Conservation (phyloP, 371 early-diverging fungal species). For the Mucor piriformis region DNA sequence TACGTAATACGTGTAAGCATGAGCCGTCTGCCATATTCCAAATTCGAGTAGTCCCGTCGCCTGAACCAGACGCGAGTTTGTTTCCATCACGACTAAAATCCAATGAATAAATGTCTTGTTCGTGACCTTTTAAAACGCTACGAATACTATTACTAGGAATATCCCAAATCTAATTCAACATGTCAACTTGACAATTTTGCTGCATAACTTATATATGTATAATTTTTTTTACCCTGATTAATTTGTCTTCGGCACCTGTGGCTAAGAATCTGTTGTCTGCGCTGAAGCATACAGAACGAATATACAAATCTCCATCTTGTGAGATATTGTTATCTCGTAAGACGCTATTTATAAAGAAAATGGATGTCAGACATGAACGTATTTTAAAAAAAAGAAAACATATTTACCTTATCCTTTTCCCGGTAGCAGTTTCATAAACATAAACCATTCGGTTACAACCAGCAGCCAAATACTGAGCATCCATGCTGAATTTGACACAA, state of each 20-base stretch:
- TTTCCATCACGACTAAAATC: constrained; percentile 92
- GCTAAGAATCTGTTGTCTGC: constrained; percentile 92
- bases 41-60: constrained; percentile 85
- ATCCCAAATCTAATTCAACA: too few species aligned
- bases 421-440: constrained; percentile 82
- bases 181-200: too few species aligned
- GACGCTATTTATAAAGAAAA: constrained; percentile 71
- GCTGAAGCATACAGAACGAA: constrained; percentile 96
- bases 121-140: constrained; percentile 80
- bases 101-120: constrained; percentile 92
- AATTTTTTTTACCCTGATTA: too few species aligned
- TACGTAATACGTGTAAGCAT: constrained; percentile 67
- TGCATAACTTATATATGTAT: too few species aligned
- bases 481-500: constrained; percentile 94
- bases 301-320: constrained; percentile 85
- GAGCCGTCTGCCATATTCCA: constrained; percentile 86
- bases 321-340: constrained; percentile 77
- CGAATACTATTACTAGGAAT: constrained; percentile 65
- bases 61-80: constrained; percentile 89
- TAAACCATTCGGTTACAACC: constrained; percentile 93
- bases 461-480: constrained; percentile 92
- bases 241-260: constrained; percentile 96
- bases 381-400: too few species aligned
- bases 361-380: too few species aligned
- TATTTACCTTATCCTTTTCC: too few species aligned